Conservation (phyloP, 306 rosid genomes). For the Quercus rubra region DNA sequence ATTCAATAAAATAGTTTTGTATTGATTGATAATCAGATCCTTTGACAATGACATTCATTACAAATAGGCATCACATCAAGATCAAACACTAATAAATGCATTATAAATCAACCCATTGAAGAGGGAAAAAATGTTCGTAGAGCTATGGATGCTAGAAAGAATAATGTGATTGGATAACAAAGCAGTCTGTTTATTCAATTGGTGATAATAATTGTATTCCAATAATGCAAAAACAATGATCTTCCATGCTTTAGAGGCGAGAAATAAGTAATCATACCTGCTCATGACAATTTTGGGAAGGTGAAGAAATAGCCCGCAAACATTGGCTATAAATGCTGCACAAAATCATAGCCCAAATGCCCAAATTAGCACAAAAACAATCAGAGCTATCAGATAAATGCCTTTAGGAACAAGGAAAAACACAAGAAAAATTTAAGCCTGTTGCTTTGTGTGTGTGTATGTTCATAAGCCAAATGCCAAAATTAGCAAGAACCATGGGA, state of each 20-base stretch:
- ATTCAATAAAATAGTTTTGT: neutral
- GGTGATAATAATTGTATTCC: neutral
- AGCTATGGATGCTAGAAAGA: neutral
- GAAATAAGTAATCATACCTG: slow-evolving; percentile 18
- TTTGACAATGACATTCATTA: neutral
- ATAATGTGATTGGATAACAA: neutral
- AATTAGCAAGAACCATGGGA: too few relatives aligned
- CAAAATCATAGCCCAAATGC: neutral
- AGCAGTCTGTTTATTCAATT: neutral
- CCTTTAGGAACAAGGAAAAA: neutral
- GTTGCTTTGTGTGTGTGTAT: too few relatives aligned
- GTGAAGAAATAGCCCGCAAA: slow-evolving; percentile 30
- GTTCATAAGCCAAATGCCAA: too few relatives aligned
- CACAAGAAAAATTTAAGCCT: neutral
- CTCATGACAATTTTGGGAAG: slow-evolving; percentile 14
- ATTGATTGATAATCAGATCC: neutral
- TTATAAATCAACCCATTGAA: neutral
- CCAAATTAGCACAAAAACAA: neutral
- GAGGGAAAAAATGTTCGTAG: neutral
- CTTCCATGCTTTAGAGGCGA: neutral
- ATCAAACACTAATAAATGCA: neutral
- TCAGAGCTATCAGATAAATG: neutral
- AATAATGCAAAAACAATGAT: neutral
- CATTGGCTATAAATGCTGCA: slow-evolving; percentile 32
- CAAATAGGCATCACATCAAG: neutral